Evolutionary conservation across 2,329 filamentous ascomycete genomes (phyloP), one percentile per base, ranked within the genome.

Genomic region (Tolypocladium paradoxum): DNA sequence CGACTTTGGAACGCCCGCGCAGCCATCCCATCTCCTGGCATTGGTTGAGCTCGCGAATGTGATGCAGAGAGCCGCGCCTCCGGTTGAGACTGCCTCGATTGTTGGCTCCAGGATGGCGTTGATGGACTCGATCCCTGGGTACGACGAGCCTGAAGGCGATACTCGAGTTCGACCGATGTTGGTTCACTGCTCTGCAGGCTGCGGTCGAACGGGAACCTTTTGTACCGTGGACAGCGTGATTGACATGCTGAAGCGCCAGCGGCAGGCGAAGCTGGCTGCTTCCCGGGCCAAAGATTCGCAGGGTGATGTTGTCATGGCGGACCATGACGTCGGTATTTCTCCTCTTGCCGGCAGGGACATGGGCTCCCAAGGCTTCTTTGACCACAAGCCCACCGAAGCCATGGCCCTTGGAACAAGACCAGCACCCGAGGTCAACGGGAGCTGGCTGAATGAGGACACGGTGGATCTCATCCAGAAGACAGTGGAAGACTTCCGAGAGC

Each of bases 191-290:
- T 95, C 90, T 52, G 93, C 93, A 4, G 93, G 93, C 0, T 99
- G 93, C 70, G 93, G 93, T 0, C 86, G 93, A 16, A 99, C 93
- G 0, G 93, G 93, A 4, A 92, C 93, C 0, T 99, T 97, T 65
- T 97, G 93, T 68, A 95, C 93, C 0, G 90, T 97, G 18, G 93
- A 97, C 67, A 92, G 87, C 38, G 93, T 97, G 9, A 85, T 97
- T 53, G 91, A 96, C 69, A 95, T 96, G 88, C 73, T 99, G 55
- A 96, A 96, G 73, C 83, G 88, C n/a, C 90, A 96, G 68, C 79
- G 75, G 34, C 68, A 73, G 50, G 67, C 67, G 9, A 69, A 68
- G 37, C 58, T 61, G 27, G 58, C 58, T 0, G 57, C 55, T 3
- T 54, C 54, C 16, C 52, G 52, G 14, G 49, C 54, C 11, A 56